Percentiles rank a stretch among this genome's conserved stretches.
Conservation (phyloP, 2,329 filamentous ascomycete species). For the Colletotrichum nymphaeae region DNA sequence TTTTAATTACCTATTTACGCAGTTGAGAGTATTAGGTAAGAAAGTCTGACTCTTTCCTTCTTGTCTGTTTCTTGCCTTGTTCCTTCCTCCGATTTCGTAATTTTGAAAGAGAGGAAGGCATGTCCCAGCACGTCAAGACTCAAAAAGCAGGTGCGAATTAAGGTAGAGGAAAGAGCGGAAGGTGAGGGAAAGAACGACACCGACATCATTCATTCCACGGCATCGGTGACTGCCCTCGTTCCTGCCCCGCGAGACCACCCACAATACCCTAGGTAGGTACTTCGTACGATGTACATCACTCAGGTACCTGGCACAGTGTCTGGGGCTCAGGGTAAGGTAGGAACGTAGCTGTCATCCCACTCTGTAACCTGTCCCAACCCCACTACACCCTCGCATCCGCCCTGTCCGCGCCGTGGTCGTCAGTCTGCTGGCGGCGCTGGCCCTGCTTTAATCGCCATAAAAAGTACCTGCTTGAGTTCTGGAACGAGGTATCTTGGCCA, state of each 20-base stretch:
- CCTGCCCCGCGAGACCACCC: conserved; percentile 18
- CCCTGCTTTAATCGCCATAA: neutral
- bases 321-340: neutral
- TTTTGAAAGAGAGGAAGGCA: neutral
- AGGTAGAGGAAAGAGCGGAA: neutral
- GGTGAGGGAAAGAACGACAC: neutral
- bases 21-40: too few relatives aligned
- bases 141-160: neutral
- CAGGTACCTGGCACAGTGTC: neutral
- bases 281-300: neutral
- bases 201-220: conserved; percentile 29
- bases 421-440: neutral
- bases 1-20: neutral
- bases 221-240: conserved; percentile 10
- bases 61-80: neutral
- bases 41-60: neutral
- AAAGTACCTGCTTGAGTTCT: neutral
- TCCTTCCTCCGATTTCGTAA: neutral
- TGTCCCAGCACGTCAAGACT: neutral
- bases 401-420: neutral
- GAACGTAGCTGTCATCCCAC: conserved; percentile 29
- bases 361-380: conserved; percentile 18
- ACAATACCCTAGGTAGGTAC: too few relatives aligned
- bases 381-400: conserved; percentile 33
- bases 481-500: neutral